These are phyloP conservation scores for Turnera subulata DNA, from an alignment of 345 rosid genomes.

Conservation along the genomic window DNA sequence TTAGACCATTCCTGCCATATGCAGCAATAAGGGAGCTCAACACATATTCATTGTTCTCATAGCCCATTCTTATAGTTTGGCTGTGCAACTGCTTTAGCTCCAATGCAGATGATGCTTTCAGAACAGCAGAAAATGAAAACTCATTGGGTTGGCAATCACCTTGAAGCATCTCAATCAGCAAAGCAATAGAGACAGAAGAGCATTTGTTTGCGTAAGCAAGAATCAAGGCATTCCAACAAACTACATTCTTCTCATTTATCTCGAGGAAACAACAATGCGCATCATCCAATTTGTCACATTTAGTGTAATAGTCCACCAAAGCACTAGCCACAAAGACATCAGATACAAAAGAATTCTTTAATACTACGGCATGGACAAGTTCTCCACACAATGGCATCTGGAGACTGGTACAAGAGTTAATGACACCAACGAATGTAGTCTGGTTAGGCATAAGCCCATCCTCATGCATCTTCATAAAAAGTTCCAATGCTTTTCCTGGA, in stretches of 20 bases:
- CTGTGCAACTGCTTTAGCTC: conserved; percentile 67
- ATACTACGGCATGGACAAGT: conserved; percentile 49
- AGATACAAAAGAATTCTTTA: conserved; percentile 40
- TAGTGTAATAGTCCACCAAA: conserved; percentile 66
- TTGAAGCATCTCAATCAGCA: conserved; percentile 55
- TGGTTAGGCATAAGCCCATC: conserved; percentile 41
- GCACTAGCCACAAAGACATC: conserved; percentile 64
- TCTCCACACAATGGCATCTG: conserved; percentile 38
- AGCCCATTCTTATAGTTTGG: conserved; percentile 61
- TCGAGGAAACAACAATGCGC: conserved; percentile 52
- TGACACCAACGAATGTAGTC: conserved; percentile 48
- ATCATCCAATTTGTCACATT: conserved; percentile 50
- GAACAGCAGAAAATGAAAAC: conserved; percentile 63
- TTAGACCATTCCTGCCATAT: conserved; percentile 54
- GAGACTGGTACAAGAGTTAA: conserved; percentile 42
- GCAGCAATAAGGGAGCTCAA: conserved; percentile 66
- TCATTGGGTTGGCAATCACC: conserved; percentile 61
- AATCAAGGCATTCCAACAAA: conserved; percentile 82
- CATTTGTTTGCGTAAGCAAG: conserved; percentile 50
- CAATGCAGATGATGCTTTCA: conserved; percentile 31
- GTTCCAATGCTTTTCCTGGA: conserved; percentile 44
- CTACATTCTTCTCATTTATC: conserved; percentile 54
- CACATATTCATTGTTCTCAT: conserved; percentile 51
- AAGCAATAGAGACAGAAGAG: conserved; percentile 27
- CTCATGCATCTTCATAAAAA: conserved; percentile 39